Evolutionary conservation across 768 basidiomycete genomes (phyloP).

Genomic region (Kwoniella mangroviensis): DNA sequence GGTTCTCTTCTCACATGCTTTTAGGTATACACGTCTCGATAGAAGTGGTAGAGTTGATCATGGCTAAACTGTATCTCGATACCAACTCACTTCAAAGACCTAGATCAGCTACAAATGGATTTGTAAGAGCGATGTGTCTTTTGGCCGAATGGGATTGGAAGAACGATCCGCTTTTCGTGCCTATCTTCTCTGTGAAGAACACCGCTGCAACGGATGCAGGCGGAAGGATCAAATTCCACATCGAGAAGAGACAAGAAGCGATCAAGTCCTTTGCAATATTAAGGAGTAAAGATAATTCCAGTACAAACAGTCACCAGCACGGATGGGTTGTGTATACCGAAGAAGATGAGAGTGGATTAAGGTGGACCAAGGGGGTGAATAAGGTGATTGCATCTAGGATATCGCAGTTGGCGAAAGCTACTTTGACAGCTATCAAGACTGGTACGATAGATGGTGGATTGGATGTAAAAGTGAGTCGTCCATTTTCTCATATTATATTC

Average conservation of each 20-base stretch:
- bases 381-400: constrained; percentile 75
- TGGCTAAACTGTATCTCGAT: constrained; percentile 74
- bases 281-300: constrained; percentile 50
- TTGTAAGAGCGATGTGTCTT: constrained; percentile 73
- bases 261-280: constrained; percentile 54
- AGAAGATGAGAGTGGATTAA: constrained; percentile 70
- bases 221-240: constrained; percentile 54
- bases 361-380: constrained; percentile 78
- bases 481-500: neutral
- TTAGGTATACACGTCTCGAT: constrained; percentile 68
- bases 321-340: constrained; percentile 83
- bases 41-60: constrained; percentile 83
- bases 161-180: constrained; percentile 70
- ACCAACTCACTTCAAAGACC: constrained; percentile 65
- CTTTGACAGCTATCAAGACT: constrained; percentile 66
- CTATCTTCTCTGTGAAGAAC: constrained; percentile 64
- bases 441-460: constrained; percentile 63
- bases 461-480: constrained; percentile 66
- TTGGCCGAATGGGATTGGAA: constrained; percentile 76
- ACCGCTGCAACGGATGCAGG: constrained; percentile 7
- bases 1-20: constrained; percentile 87
- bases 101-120: constrained; percentile 67
- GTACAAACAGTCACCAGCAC: constrained; percentile 45
- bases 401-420: constrained; percentile 73
- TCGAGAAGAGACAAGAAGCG: constrained; percentile 46